Conservation (phyloP, 305 asterid species). For the Lippia alba region DNA sequence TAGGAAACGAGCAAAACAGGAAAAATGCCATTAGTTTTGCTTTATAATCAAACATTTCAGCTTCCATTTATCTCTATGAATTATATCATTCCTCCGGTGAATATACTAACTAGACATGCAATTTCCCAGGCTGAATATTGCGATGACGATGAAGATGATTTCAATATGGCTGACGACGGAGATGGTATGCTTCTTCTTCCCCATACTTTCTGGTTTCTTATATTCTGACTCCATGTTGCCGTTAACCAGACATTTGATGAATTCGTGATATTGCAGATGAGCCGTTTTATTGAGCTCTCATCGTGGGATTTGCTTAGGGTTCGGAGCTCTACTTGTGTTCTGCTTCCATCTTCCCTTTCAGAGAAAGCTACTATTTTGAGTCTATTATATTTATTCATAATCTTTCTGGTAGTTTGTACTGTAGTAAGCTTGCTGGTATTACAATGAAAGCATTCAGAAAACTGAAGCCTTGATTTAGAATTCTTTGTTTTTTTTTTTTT, state of each 20-base stretch:
- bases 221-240: not conserved
- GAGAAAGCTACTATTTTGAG: not conserved
- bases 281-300: constrained; percentile 39
- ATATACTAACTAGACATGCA: constrained; percentile 33
- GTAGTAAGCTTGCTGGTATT: not conserved
- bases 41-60: not conserved
- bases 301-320: constrained; percentile 6
- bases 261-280: constrained; percentile 46
- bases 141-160: constrained; percentile 85
- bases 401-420: not conserved
- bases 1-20: not conserved
- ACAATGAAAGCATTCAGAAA: not conserved
- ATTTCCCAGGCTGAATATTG: constrained; percentile 52
- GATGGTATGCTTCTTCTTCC: constrained; percentile 42
- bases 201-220: not conserved
- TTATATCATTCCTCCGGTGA: not conserved
- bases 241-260: not conserved
- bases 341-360: not conserved
- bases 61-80: not conserved
- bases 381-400: not conserved
- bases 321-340: not conserved
- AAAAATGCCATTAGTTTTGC: not conserved
- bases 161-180: constrained; percentile 58
- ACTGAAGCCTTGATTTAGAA: not conserved
- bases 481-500: not conserved